phyloP scores from a whole-genome alignment of 1,284 basidiomycete species.

The Testicularia cyperi region DNA sequence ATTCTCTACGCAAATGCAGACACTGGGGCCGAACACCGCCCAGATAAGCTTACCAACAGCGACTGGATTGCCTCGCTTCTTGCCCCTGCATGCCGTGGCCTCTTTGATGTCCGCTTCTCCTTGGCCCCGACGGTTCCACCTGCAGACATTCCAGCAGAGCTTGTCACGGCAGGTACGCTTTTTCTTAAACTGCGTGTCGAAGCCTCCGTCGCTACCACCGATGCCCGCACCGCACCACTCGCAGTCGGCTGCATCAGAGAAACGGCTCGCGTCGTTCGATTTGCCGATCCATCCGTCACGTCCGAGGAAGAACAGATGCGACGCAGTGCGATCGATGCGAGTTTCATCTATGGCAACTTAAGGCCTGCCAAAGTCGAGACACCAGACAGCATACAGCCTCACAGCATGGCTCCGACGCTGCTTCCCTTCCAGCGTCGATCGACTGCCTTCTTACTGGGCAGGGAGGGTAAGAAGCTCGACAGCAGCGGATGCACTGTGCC shows the following conservation, averaged over 20 bases:
- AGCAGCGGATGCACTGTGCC: slow-evolving; percentile 1
- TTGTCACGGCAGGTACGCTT: slow-evolving; percentile 14
- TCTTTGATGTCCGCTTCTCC: neutral
- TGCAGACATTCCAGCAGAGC: slow-evolving; percentile 1
- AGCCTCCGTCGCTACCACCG: slow-evolving; percentile 4
- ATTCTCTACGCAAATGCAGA: slow-evolving; percentile 1
- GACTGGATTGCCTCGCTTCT: slow-evolving; percentile 17
- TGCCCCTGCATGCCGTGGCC: neutral
- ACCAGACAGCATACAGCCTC: slow-evolving; percentile 34
- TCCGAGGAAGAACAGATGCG: neutral
- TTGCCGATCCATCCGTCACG: slow-evolving; percentile 9
- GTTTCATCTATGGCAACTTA: slow-evolving; percentile 41
- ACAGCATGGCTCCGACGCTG: slow-evolving; percentile 31
- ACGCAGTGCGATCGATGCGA: slow-evolving; percentile 10
- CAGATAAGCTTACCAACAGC: slow-evolving; percentile 21
- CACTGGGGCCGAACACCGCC: neutral
- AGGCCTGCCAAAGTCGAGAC: slow-evolving; percentile 10
- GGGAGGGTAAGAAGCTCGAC: slow-evolving; percentile 39
- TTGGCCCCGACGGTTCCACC: slow-evolving; percentile 7
- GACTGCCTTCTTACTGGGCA: slow-evolving; percentile 45
- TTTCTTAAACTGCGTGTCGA: slow-evolving; percentile 17
- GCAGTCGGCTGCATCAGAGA: slow-evolving; percentile 8
- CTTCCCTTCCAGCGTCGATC: slow-evolving; percentile 53
- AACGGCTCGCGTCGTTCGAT: slow-evolving; percentile 27
- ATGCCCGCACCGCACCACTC: neutral